Evolutionary conservation across 139 green algal species (phyloP).

Genomic region (Chlamydomonas applanata): DNA sequence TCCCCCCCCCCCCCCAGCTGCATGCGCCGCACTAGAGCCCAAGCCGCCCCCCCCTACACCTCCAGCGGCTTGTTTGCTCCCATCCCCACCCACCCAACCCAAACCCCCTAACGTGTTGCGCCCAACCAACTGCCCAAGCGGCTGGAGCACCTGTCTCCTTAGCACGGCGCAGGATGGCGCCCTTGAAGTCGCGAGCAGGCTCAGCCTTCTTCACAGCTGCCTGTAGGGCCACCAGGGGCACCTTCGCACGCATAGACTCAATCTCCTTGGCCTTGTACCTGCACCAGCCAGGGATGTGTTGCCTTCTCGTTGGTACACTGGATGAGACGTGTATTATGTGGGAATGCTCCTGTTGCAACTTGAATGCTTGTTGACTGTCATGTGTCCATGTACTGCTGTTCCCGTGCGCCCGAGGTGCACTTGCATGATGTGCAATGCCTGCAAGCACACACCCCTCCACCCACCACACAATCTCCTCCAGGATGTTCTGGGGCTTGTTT

Average conservation of each 20-base stretch:
- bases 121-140: background rate
- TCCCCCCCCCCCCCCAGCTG: too few species aligned
- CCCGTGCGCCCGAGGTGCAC: too few species aligned
- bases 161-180: conserved; percentile 48
- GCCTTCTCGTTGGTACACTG: too few species aligned
- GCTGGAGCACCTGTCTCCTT: conserved; percentile 42
- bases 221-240: conserved; percentile 55
- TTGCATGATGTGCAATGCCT: too few species aligned
- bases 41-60: too few species aligned
- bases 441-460: too few species aligned
- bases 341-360: too few species aligned
- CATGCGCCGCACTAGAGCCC: too few species aligned
- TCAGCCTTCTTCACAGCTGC: conserved; percentile 41
- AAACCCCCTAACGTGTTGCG: conserved; percentile 20
- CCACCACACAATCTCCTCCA: conserved; percentile 99
- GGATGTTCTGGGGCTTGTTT: conserved; percentile 93
- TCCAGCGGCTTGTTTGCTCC: too few species aligned
- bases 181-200: conserved; percentile 87
- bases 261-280: conserved; percentile 89
- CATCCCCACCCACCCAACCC: background rate
- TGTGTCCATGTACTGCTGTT: too few species aligned
- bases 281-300: background rate
- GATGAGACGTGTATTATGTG: too few species aligned
- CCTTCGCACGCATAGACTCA: conserved; percentile 54
- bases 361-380: too few species aligned